Evolutionary conservation across 257 asterid genomes (phyloP).

Genomic region (Eustoma russellianum): DNA sequence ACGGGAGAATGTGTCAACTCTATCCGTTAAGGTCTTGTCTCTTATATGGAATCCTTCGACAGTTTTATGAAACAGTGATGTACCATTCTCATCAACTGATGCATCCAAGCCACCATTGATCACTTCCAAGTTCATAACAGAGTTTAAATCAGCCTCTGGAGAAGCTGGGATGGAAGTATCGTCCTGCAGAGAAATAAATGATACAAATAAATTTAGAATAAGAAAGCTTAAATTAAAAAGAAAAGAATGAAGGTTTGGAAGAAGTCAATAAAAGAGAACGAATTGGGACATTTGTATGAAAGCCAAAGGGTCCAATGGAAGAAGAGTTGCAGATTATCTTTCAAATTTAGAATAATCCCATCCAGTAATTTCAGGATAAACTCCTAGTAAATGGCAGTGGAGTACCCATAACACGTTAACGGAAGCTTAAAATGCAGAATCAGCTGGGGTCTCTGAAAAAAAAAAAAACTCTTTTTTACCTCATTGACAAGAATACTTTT

Average conservation of each 20-base stretch:
- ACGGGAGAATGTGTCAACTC: conserved; percentile 37
- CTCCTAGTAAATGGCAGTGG: too few relatives aligned
- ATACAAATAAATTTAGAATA: not conserved
- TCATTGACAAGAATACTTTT: conserved; percentile 34
- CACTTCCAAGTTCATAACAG: conserved; percentile 30
- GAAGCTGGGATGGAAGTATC: conserved; percentile 36
- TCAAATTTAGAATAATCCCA: not conserved
- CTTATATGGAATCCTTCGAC: conserved; percentile 53
- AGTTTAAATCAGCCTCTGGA: conserved; percentile 24
- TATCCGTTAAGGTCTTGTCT: conserved; percentile 54
- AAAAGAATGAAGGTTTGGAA: too few relatives aligned
- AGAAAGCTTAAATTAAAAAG: too few relatives aligned
- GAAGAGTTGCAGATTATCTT: not conserved
- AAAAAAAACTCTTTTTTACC: conserved; percentile 33
- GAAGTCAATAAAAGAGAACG: too few relatives aligned
- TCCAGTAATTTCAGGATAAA: not conserved
- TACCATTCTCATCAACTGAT: conserved; percentile 39
- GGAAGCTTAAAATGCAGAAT: too few relatives aligned
- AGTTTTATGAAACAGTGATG: conserved; percentile 40
- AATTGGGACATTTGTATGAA: too few relatives aligned
- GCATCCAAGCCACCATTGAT: conserved; percentile 36
- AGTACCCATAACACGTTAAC: too few relatives aligned
- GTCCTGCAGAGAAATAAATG: conserved; percentile 39
- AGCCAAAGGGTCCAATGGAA: too few relatives aligned
- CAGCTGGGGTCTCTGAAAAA: too few relatives aligned